Percentiles rank a stretch among this genome's conserved stretches.
phyloP scores from a whole-genome alignment of 1,284 basidiomycete species.

The Cutaneotrichosporon mucoides region DNA sequence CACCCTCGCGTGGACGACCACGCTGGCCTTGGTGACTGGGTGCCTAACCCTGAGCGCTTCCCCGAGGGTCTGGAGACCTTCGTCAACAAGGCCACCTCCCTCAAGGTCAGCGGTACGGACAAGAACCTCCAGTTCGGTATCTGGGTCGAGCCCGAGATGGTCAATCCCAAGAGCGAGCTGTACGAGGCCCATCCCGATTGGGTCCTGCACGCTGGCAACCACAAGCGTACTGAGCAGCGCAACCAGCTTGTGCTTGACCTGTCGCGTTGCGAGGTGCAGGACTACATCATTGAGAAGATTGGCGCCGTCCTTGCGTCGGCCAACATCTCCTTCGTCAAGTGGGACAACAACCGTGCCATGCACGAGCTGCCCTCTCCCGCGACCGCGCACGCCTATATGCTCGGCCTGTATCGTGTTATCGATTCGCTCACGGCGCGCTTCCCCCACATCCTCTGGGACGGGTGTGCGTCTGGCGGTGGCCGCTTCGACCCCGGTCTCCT shows the following conservation, averaged over 20 bases:
- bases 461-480: conserved; percentile 38
- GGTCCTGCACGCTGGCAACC: conserved; percentile 24
- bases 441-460: conserved; percentile 36
- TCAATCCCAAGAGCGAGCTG: conserved; percentile 30
- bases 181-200: conserved; percentile 37
- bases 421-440: conserved; percentile 25
- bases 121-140: conserved; percentile 27
- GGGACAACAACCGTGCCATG: conserved; percentile 40
- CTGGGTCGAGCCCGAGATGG: conserved; percentile 44
- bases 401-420: conserved; percentile 35
- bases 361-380: conserved; percentile 29
- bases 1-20: conserved; percentile 27
- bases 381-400: conserved; percentile 30
- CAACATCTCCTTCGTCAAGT: conserved; percentile 35
- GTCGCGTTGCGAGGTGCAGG: conserved; percentile 25
- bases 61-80: conserved; percentile 25
- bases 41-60: conserved; percentile 29
- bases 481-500: conserved; percentile 35
- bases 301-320: conserved; percentile 20
- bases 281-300: conserved; percentile 30
- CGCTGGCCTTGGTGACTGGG: conserved; percentile 37
- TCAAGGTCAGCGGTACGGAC: background rate
- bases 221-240: conserved; percentile 25
- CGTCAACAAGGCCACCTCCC: conserved; percentile 12
- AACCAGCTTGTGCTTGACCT: conserved; percentile 38